phyloP scores from a whole-genome alignment of 257 asterid species.

The Echium plantagineum region DNA sequence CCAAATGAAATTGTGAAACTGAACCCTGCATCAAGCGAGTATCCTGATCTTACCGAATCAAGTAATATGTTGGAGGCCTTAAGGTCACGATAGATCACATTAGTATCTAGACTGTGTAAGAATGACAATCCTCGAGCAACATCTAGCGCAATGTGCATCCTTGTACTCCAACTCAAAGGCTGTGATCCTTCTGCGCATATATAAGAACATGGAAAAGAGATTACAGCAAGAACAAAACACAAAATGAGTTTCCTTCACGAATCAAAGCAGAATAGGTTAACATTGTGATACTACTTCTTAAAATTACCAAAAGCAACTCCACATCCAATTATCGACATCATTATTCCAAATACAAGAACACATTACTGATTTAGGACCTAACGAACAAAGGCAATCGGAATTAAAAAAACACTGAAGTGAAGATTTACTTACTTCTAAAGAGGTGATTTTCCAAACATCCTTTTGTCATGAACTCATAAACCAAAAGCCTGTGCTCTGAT shows the following conservation, averaged over 20 bases:
- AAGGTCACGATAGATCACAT: slow-evolving; percentile 12
- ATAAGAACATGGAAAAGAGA: background rate
- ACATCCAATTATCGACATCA: too few species aligned
- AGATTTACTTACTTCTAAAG: background rate
- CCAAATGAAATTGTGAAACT: background rate
- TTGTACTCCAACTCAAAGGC: slow-evolving; percentile 5
- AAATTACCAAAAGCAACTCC: too few species aligned
- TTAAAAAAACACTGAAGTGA: background rate
- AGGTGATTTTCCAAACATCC: slow-evolving; percentile 7
- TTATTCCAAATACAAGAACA: background rate
- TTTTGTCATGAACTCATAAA: slow-evolving; percentile 13
- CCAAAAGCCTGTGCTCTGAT: slow-evolving; percentile 5
- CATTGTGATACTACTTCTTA: too few species aligned
- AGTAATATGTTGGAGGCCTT: slow-evolving; percentile 12
- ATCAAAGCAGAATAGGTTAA: background rate
- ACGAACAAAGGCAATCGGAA: background rate
- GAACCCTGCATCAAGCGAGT: background rate
- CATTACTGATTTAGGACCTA: background rate
- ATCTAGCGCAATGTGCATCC: slow-evolving; percentile 10
- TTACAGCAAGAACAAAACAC: background rate
- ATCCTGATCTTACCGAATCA: slow-evolving; percentile 7
- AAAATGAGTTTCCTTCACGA: background rate
- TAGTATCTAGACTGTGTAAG: slow-evolving; percentile 7
- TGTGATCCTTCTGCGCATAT: slow-evolving; percentile 1
- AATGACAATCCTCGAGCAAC: slow-evolving; percentile 12